Evolutionary conservation across 805 yeast genomes (phyloP).

Genomic region (Schwanniomyces polymorphus): DNA sequence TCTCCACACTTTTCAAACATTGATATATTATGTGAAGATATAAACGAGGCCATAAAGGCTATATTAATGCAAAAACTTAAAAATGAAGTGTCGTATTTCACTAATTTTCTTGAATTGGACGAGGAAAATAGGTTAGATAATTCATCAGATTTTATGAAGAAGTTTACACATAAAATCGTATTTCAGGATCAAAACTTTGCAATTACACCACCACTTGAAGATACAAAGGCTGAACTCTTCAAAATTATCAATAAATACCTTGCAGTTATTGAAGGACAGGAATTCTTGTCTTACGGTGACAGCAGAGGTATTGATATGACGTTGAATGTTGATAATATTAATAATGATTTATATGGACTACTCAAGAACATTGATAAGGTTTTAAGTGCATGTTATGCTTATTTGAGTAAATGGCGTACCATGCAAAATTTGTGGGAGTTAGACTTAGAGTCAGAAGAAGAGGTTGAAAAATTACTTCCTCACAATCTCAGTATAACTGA

Average conservation of each 20-base stretch:
- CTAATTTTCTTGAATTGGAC: not conserved
- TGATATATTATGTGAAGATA: conserved; percentile 15
- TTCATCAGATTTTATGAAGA: not conserved
- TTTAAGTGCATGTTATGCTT: conserved; percentile 27
- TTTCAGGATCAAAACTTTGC: conserved; percentile 36
- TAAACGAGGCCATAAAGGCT: conserved; percentile 22
- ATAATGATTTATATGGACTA: not conserved
- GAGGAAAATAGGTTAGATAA: not conserved
- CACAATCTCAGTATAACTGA: conserved; percentile 13
- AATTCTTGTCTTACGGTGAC: conserved; percentile 3
- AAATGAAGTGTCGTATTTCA: conserved; percentile 4
- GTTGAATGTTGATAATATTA: not conserved
- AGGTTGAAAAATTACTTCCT: conserved; percentile 27
- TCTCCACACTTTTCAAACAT: conserved; percentile 16
- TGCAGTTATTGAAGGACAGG: conserved; percentile 17
- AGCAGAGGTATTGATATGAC: not conserved
- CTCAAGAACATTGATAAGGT: conserved; percentile 28
- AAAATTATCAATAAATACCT: conserved; percentile 14
- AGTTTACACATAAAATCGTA: conserved; percentile 30
- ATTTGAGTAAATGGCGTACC: conserved; percentile 51
- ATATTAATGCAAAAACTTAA: conserved; percentile 21
- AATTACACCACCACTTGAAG: conserved; percentile 41
- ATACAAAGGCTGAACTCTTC: conserved; percentile 30
- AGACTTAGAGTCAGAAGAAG: conserved; percentile 40
- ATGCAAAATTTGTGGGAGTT: conserved; percentile 62